A percentile compares a stretch with the other conserved stretches of the same genome.
These are phyloP conservation scores for Diaporthe capsici DNA, from an alignment of 2,329 filamentous ascomycete species.

Conservation along the genomic window DNA sequence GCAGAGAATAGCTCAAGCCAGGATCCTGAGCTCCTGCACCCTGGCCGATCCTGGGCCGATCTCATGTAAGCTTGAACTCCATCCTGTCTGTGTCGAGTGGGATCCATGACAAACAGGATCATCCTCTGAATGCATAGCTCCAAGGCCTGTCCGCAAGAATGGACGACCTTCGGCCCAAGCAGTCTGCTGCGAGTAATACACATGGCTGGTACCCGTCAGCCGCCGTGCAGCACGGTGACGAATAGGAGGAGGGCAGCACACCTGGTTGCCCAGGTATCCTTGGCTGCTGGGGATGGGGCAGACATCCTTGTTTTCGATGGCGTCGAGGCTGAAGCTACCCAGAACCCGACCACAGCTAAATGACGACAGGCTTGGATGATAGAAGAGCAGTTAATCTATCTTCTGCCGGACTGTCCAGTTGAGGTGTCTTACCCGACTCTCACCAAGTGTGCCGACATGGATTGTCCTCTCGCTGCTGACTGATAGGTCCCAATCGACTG, in stretches of 20 bases:
- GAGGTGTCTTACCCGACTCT: slow-evolving; percentile 22
- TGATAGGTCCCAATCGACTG: neutral
- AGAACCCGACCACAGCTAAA: slow-evolving; percentile 18
- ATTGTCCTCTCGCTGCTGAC: slow-evolving; percentile 3
- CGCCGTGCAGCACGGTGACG: slow-evolving; percentile 32
- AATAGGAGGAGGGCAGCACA: slow-evolving; percentile 26
- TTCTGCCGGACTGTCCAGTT: slow-evolving; percentile 19
- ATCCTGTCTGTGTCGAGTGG: slow-evolving; percentile 17
- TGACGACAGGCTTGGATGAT: slow-evolving; percentile 30
- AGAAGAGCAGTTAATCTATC: slow-evolving; percentile 17
- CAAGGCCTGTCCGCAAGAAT: neutral
- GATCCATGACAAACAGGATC: slow-evolving; percentile 30
- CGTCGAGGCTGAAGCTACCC: slow-evolving; percentile 38
- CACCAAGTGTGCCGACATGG: slow-evolving; percentile 25
- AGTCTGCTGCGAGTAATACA: slow-evolving; percentile 27
- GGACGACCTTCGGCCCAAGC: neutral
- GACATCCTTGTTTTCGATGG: slow-evolving; percentile 30
- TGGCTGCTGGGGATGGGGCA: slow-evolving; percentile 4
- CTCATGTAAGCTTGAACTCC: slow-evolving; percentile 35
- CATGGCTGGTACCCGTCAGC: slow-evolving; percentile 34
- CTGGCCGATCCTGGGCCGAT: slow-evolving; percentile 28
- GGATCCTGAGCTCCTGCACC: slow-evolving; percentile 21
- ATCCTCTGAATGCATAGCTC: slow-evolving; percentile 15
- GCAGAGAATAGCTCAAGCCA: slow-evolving; percentile 35
- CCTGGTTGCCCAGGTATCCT: slow-evolving; percentile 34